Evolutionary conservation across 345 rosid species (phyloP).

Genomic region (Turnera subulata): DNA sequence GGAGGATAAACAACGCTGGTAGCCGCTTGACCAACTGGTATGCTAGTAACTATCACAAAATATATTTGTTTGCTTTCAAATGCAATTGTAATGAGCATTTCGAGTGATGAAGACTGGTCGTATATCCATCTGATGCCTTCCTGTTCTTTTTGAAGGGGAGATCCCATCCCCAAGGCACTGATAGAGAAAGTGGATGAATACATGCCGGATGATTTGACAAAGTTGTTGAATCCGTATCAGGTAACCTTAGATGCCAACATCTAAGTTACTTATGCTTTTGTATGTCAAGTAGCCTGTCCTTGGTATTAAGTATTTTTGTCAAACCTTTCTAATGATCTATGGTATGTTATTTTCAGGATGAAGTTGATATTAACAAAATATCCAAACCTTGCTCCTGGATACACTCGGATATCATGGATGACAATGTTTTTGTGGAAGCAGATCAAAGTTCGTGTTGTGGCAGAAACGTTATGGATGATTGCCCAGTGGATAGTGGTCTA

Average conservation of each 20-base stretch:
- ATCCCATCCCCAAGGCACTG: slow-evolving; percentile 63
- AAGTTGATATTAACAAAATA: slow-evolving; percentile 27
- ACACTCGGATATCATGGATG: slow-evolving; percentile 92
- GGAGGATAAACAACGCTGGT: slow-evolving; percentile 47
- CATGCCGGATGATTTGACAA: slow-evolving; percentile 60
- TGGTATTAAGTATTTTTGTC: background rate
- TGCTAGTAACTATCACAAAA: background rate
- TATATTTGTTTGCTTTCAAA: background rate
- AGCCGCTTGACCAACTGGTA: slow-evolving; percentile 70
- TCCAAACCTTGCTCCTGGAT: slow-evolving; percentile 72
- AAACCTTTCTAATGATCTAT: background rate
- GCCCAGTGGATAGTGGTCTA: slow-evolving; percentile 4
- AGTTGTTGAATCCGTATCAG: slow-evolving; percentile 49
- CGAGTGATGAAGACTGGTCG: no score
- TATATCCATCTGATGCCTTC: slow-evolving; percentile 9
- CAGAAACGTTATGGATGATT: slow-evolving; percentile 18
- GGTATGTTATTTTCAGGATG: slow-evolving; percentile 42
- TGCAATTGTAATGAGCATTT: background rate
- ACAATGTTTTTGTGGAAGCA: slow-evolving; percentile 78
- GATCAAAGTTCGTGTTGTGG: slow-evolving; percentile 13
- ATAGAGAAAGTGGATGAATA: slow-evolving; percentile 66
- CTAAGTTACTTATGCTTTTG: background rate
- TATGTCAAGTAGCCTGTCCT: background rate
- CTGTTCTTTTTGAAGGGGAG: slow-evolving; percentile 57
- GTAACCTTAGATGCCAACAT: slow-evolving; percentile 31